Base-by-base conservation (phyloP, 1,284 basidiomycete species). In the Pseudozyma thailandica region DNA sequence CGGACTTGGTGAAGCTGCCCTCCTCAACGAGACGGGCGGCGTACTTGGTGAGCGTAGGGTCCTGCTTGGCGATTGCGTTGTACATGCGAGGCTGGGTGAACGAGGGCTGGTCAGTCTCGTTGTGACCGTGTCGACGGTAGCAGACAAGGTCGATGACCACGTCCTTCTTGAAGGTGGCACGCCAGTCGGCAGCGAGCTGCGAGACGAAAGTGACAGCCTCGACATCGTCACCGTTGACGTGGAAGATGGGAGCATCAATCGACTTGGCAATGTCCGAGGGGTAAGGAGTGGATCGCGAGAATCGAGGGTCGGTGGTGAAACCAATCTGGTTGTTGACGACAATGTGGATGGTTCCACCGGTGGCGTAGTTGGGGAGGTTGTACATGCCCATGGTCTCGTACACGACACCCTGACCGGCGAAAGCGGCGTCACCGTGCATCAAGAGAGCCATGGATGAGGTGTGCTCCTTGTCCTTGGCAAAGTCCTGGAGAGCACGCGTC, bases 281-380 rank as follows among this genome's bases (percentile, higher is more conserved):
- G 86, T 99, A 98, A 38, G 96, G 92, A 2, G 96, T 99, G 15
- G 95, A 98, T 66, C 95, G 94, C 50, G 94, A 86, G 86, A 98
- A 98, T 69, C 94, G 90, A 47, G 96, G 96, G 84, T 98, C 95
- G 56, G 96, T 99, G 63, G 96, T 99, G 87, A 99, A 99, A 74
- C 96, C 96, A 70, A 98, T 97, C 85, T 99, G 96, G 86, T 99
- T 99, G 88, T 99, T 99, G 80, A 99, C 94, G 79, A 99, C 94
- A 72, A 98, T 87, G 84, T 98, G 96, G 78, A 98, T 92, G 44
- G 96, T 98, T 69, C 96, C 96, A 66, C 96, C 96, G 18, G 94
- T 97, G 48, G 94, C 94, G 84, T 97, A 99, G 85, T 89, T 90
- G 44, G 93, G 93, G 45, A 99, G 87, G 83, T 92, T 93, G 86